Evolutionary conservation across 331 rosid genomes (phyloP).

Genomic region (Prunus yedoensis): DNA sequence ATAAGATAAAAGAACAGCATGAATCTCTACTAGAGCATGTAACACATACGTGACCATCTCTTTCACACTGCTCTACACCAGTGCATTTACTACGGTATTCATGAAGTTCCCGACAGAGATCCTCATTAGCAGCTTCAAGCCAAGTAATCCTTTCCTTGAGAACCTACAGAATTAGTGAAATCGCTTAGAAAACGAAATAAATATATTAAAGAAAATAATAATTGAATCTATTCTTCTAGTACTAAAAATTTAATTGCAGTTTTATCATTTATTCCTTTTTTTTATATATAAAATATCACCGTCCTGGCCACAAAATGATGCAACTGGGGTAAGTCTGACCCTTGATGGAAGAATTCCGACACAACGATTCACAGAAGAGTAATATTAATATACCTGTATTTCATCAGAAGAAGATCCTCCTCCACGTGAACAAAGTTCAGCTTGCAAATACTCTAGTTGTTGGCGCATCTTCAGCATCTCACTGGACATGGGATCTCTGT

Average conservation of each 20-base stretch:
- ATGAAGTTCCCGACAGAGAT: slow-evolving; percentile 95
- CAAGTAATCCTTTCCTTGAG: slow-evolving; percentile 96
- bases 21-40: slow-evolving; percentile 19
- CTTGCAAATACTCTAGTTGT: slow-evolving; percentile 89
- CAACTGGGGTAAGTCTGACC: neutral
- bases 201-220: neutral
- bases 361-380: neutral
- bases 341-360: neutral
- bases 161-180: slow-evolving; percentile 44
- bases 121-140: slow-evolving; percentile 99
- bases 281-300: neutral
- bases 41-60: slow-evolving; percentile 64
- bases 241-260: neutral
- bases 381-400: slow-evolving; percentile 68
- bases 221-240: neutral
- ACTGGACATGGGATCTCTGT: slow-evolving; percentile 96
- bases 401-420: slow-evolving; percentile 88
- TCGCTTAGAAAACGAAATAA: neutral
- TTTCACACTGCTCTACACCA: slow-evolving; percentile 56
- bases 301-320: neutral
- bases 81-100: slow-evolving; percentile 82
- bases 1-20: slow-evolving; percentile 17
- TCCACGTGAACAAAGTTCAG: slow-evolving; percentile 94
- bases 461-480: slow-evolving; percentile 99
- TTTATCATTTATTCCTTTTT: neutral